phyloP scores from a whole-genome alignment of 768 basidiomycete species.

The Xerocomus brunneocitrinus region DNA sequence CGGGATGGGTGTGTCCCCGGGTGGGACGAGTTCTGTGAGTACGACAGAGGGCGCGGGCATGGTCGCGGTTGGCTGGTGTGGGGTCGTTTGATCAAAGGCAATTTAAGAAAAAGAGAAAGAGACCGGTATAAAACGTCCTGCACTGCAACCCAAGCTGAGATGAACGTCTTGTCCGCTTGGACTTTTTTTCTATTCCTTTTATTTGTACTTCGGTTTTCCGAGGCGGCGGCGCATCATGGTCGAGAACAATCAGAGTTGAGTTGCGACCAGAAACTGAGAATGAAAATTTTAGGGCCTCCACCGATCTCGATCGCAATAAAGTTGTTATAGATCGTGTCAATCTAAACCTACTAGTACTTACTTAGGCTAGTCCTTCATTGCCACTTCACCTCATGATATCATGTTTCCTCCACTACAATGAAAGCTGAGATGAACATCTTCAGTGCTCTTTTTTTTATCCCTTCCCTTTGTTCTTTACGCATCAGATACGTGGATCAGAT shows the following conservation, averaged over 20 bases:
- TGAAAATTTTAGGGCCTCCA: background rate
- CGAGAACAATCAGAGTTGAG: too few species aligned
- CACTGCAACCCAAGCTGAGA: background rate
- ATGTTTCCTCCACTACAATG: too few species aligned
- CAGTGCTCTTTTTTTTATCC: too few species aligned
- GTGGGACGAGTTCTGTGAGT: background rate
- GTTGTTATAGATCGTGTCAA: too few species aligned
- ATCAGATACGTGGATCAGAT: too few species aligned
- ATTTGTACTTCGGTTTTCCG: background rate
- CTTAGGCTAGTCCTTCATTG: too few species aligned
- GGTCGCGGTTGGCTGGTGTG: background rate
- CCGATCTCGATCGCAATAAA: too few species aligned
- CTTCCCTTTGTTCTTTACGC: too few species aligned
- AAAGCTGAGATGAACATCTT: too few species aligned
- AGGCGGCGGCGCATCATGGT: background rate
- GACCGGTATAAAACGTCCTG: background rate
- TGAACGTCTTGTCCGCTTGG: background rate
- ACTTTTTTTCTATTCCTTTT: background rate
- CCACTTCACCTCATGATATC: too few species aligned
- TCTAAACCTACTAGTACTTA: too few species aligned
- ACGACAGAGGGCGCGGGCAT: constrained; percentile 8
- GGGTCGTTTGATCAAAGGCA: too few species aligned
- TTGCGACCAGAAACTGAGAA: background rate
- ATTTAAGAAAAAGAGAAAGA: background rate
- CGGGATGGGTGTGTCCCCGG: background rate